Percentiles rank a stretch among this genome's conserved stretches.
Conservation (phyloP, 345 rosid genomes). For the Eucalyptus paniculata region DNA sequence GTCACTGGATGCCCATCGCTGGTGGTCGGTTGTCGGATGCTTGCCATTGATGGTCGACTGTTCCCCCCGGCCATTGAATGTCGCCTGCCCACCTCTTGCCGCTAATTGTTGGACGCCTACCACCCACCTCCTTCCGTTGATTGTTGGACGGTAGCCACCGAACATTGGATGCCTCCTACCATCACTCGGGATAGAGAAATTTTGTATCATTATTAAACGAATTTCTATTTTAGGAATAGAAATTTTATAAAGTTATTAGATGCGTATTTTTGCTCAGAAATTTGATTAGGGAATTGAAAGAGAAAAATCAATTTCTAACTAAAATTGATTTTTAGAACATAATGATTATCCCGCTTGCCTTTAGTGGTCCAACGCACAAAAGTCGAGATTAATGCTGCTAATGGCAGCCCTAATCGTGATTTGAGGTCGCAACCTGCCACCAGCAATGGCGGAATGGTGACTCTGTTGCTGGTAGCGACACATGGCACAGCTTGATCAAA, state of each 20-base stretch:
- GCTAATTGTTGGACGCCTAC: accelerated
- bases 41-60: accelerated
- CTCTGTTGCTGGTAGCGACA: neutral
- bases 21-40: accelerated
- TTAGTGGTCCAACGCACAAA: too few species aligned
- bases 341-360: accelerated
- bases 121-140: too few species aligned
- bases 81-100: accelerated
- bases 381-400: accelerated
- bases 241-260: accelerated
- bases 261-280: accelerated
- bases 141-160: accelerated
- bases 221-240: accelerated
- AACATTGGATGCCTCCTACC: accelerated
- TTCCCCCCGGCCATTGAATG: accelerated
- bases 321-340: accelerated
- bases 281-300: accelerated
- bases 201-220: too few species aligned
- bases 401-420: neutral
- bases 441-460: neutral
- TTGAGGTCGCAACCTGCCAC: neutral
- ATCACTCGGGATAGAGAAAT: accelerated
- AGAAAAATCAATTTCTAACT: too few species aligned
- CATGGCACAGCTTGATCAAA: neutral
- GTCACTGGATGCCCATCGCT: accelerated